Conservation (phyloP, 306 rosid genomes). For the Vicia faba region DNA sequence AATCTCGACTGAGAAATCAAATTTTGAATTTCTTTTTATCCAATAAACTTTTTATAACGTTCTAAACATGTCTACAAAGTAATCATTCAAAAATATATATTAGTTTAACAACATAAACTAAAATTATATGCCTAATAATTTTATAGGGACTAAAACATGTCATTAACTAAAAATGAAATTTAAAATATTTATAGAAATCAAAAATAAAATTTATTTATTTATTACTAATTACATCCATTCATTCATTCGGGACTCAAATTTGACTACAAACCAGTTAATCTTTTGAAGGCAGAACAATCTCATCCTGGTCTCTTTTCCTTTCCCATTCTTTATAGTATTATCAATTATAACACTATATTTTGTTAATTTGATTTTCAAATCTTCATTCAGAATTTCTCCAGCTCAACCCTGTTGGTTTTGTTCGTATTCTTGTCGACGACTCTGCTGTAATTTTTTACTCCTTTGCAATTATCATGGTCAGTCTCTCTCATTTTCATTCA, state of each 20-base stretch:
- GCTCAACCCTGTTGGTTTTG: constrained; percentile 70
- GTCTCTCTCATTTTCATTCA: neutral
- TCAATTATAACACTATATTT: neutral
- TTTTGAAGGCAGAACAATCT: constrained; percentile 59
- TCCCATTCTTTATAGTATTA: neutral
- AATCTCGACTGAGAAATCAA: no score
- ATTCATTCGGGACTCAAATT: constrained; percentile 52
- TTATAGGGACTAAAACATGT: no score
- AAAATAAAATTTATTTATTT: no score
- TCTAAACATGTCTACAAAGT: no score
- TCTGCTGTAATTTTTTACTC: constrained; percentile 58
- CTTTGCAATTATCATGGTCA: constrained; percentile 69
- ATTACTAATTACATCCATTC: neutral
- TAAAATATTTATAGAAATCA: no score
- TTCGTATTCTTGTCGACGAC: constrained; percentile 71
- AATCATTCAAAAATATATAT: no score
- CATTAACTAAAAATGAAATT: no score
- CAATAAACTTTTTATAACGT: no score
- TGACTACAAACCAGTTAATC: constrained; percentile 57
- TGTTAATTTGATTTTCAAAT: neutral
- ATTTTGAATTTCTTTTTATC: no score
- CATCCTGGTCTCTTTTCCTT: constrained; percentile 49
- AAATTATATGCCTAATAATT: no score
- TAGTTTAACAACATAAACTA: no score
- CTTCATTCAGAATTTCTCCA: constrained; percentile 53